A percentile compares a stretch with the other conserved stretches of the same genome.
phyloP scores from a whole-genome alignment of 306 rosid genomes.

The Cucumis hystrix region DNA sequence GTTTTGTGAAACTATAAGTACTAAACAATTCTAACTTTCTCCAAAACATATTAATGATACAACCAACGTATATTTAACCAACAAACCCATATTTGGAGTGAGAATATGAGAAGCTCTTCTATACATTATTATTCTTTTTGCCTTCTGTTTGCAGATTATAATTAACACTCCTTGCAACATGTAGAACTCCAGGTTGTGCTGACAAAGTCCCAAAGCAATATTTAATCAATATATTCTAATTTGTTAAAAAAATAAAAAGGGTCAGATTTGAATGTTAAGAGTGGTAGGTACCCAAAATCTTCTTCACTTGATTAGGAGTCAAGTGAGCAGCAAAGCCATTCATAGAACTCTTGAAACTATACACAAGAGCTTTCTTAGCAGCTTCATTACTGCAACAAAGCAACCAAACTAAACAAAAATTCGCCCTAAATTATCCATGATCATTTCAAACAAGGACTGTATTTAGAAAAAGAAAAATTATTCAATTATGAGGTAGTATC shows the following conservation, averaged over 20 bases:
- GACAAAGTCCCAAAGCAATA: background rate
- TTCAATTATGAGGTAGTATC: background rate
- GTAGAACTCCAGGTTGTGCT: background rate
- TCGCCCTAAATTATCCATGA: background rate
- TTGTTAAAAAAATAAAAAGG: too few species aligned
- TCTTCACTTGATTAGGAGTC: conserved; percentile 38
- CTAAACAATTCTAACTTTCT: too few species aligned
- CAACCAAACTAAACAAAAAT: background rate
- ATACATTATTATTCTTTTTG: too few species aligned
- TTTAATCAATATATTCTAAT: background rate
- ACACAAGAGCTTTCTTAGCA: conserved; percentile 74
- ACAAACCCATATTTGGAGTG: too few species aligned
- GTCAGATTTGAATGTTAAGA: background rate
- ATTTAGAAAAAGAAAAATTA: too few species aligned
- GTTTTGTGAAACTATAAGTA: too few species aligned
- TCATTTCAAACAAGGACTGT: background rate
- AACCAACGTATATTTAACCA: too few species aligned
- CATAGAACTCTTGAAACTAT: conserved; percentile 68
- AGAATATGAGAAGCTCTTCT: too few species aligned
- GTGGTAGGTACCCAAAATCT: conserved; percentile 21
- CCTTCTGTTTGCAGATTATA: too few species aligned
- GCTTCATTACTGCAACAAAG: conserved; percentile 47
- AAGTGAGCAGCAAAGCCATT: conserved; percentile 88
- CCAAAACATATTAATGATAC: too few species aligned
- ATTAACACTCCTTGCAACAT: background rate